Base-by-base conservation (phyloP, 2,329 filamentous ascomycete genomes). In the Aspergillus pseudoviridinutans region DNA sequence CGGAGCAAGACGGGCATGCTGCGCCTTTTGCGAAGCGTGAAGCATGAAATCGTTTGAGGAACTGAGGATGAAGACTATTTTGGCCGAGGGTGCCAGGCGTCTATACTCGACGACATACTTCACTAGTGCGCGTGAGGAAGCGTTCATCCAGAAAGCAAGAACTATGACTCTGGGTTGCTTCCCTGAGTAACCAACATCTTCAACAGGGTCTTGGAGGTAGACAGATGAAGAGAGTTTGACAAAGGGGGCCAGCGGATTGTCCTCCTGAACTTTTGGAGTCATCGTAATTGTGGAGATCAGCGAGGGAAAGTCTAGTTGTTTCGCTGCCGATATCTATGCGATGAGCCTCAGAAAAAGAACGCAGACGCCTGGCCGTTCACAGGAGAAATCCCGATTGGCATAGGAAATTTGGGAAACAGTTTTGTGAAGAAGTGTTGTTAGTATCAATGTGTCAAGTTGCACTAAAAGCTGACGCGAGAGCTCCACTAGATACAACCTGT, bases 141-240 rank as follows among this genome's bases (percentile, higher is more conserved):
- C 80, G 51, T 77, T 76, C 70, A 81, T 79, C 80, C 80, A 82
- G 59, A 79, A 74, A 52, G 79, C 68, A 54, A 82, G 65, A 53
- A 82, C 70, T 27, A 82, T 73, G 49, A 72, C 73, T 20, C 71
- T 71, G 3, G 62, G 59, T 9, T 38, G 44, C 7, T 51, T 24
- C 7, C 49, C 56, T 17, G 47, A 57, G 46, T 64, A 29, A 27
- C 59, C 46, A 12, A 28, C 52, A 17, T 51, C 49, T 22, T 60
- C 52, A 28, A 61, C 54, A 29, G 74, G 68, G 50, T 78, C 70
- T 51, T 74, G 70, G 51, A 77, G 58, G 60, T 75, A 78, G 44
- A 78, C 67, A 1, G 74, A 71, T 4, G 70, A 66, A 9, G 70
- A 73, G 17, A 80, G 67, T 53, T 67, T 66, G 22, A 58, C 60